phyloP scores from a whole-genome alignment of 1,284 basidiomycete species.

The Heliocybe sulcata region DNA sequence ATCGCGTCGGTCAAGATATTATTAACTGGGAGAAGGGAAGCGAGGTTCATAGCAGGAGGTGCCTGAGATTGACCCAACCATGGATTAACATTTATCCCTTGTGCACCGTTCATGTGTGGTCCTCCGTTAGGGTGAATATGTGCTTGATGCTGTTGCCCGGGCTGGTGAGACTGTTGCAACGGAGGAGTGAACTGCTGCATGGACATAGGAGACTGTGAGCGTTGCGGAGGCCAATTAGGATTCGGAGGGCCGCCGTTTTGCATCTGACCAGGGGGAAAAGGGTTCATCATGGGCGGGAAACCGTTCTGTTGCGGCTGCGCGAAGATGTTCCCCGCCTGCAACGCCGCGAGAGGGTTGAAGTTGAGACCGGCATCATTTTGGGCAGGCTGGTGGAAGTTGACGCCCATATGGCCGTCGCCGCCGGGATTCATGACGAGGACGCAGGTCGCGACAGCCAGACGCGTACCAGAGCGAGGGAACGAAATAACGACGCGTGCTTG shows the following conservation, averaged over 20 bases:
- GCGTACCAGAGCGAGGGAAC: background rate
- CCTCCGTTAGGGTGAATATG: background rate
- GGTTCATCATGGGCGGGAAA: background rate
- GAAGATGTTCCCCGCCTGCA: background rate
- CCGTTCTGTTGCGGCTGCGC: background rate
- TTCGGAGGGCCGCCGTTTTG: background rate
- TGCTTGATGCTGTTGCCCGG: background rate
- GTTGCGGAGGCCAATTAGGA: background rate
- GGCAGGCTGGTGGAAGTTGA: background rate
- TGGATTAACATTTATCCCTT: background rate
- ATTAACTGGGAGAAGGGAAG: background rate
- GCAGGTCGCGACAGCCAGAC: background rate
- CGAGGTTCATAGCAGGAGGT: background rate
- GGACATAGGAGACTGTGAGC: background rate
- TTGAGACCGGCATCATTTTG: background rate
- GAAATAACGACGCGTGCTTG: background rate
- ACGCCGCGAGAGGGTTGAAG: background rate
- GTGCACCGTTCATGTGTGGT: background rate
- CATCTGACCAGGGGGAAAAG: background rate
- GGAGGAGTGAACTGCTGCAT: background rate
- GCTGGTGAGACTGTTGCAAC: background rate
- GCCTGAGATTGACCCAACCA: background rate
- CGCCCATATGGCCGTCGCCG: background rate
- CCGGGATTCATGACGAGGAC: background rate
- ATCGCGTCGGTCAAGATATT: slow-evolving; percentile 35